Percentiles rank a stretch among this genome's conserved stretches.
These are phyloP conservation scores for Inosperma sp. DNA, from an alignment of 768 basidiomycete genomes.

Conservation along the genomic window DNA sequence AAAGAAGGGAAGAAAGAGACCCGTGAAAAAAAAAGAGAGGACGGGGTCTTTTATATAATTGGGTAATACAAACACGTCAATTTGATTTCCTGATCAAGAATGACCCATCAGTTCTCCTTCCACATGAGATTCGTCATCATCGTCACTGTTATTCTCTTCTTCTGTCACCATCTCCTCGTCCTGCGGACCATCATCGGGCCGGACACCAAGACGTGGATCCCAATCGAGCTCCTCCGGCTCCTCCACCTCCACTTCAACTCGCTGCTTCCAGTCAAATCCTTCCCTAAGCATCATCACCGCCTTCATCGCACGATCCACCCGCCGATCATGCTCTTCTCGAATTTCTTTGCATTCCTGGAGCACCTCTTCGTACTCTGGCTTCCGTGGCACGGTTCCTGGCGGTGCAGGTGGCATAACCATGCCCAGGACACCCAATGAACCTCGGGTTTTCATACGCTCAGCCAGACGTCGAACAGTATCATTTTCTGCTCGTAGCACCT, in stretches of 20 bases:
- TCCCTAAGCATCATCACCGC: slow-evolving; percentile 76
- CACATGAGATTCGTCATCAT: slow-evolving; percentile 27
- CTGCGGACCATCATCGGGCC: slow-evolving; percentile 20
- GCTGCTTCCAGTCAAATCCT: slow-evolving; percentile 76
- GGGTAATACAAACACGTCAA: slow-evolving; percentile 12
- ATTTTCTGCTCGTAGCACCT: slow-evolving; percentile 67
- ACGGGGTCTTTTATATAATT: not conserved
- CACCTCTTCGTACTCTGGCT: slow-evolving; percentile 59
- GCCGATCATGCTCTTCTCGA: slow-evolving; percentile 63
- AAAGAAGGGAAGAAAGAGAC: slow-evolving; percentile 7
- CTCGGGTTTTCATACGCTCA: slow-evolving; percentile 59
- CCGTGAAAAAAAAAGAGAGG: not conserved
- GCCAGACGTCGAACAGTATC: slow-evolving; percentile 67
- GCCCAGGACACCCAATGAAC: slow-evolving; percentile 47
- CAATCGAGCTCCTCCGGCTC: slow-evolving; percentile 75
- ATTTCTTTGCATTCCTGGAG: slow-evolving; percentile 63
- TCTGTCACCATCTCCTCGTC: slow-evolving; percentile 17
- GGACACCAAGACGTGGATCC: slow-evolving; percentile 49
- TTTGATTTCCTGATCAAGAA: slow-evolving; percentile 11
- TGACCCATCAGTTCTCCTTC: slow-evolving; percentile 32
- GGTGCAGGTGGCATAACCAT: slow-evolving; percentile 25
- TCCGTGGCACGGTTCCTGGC: slow-evolving; percentile 32
- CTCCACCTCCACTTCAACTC: slow-evolving; percentile 75
- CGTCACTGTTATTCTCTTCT: slow-evolving; percentile 26
- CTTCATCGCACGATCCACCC: slow-evolving; percentile 72